phyloP scores from a whole-genome alignment of 306 rosid species.

The Geum urbanum region DNA sequence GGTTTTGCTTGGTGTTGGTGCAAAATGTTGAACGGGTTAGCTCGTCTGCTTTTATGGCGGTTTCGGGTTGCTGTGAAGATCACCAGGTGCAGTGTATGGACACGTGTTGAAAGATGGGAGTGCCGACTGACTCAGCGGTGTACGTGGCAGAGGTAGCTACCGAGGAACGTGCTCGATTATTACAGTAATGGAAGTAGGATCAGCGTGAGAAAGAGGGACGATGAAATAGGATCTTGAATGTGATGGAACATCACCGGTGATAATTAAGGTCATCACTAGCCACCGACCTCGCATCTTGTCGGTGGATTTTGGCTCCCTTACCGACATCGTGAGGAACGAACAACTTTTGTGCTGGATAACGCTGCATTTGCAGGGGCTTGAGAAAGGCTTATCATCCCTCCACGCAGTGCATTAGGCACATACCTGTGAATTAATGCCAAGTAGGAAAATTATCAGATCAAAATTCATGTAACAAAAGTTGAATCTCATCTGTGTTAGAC shows the following conservation, averaged over 20 bases:
- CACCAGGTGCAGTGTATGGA: background rate
- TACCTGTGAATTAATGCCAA: slow-evolving; percentile 52
- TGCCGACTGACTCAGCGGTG: background rate
- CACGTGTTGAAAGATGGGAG: background rate
- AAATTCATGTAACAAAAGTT: background rate
- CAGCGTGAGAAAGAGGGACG: background rate
- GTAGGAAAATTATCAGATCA: background rate
- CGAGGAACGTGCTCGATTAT: too few relatives aligned
- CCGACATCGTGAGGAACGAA: too few relatives aligned
- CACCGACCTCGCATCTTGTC: background rate
- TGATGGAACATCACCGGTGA: too few relatives aligned
- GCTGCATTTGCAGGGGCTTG: slow-evolving; percentile 79
- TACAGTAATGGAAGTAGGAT: background rate
- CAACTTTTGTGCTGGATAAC: too few relatives aligned
- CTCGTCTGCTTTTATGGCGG: background rate
- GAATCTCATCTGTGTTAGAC: background rate
- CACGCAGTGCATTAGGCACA: slow-evolving; percentile 91
- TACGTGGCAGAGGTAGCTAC: background rate
- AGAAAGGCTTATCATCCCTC: slow-evolving; percentile 92
- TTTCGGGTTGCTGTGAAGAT: background rate
- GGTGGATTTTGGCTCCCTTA: background rate
- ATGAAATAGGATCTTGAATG: background rate
- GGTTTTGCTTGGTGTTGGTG: background rate
- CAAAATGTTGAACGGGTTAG: background rate
- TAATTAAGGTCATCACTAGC: background rate